Base-by-base conservation (phyloP, 1,284 basidiomycete species). In the Papiliotrema fonsecae region DNA sequence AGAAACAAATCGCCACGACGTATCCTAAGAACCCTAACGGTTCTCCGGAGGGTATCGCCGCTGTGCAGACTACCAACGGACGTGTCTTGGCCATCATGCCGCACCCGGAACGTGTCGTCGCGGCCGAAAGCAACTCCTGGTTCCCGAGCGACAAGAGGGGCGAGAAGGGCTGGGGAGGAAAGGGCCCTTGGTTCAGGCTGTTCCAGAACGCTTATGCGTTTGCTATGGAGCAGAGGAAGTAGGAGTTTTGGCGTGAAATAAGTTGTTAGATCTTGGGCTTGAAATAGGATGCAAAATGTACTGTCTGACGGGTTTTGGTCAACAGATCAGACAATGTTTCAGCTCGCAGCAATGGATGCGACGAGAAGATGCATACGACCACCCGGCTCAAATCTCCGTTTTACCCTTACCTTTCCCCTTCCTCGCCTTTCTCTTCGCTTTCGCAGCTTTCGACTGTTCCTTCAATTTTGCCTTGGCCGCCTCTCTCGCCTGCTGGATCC, bases 21-120 rank as follows among this genome's bases (percentile, higher is more conserved):
- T 96, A 96, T 71, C 92, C 92, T n/a, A 77, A 85, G 62, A 98
- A 98, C 74, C 94, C 96, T 26, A 99, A 98, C 71, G 94, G 96
- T 34, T 87, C 85, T 60, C 82, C 85, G 0, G 82, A 79, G 10
- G 94, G 91, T 18, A 82, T 97, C 49, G 87, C 92, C 10, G 94
- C 91, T 22, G 80, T 98, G 31, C 85, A 89, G 62, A 91, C 90
- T 3, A 79, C 81, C 3, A 80, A 86, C 60, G 94, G 94, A 14
- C 81, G 93, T 16, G 86, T 98, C 13, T 77, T 98, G 50, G 90
- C 88, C 6, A 75, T 98, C 62, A 98, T 98, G 96, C 94, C 94
- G 25, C 94, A 94, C 73, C 90, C 90, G 0, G 90, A 93, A 69
- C 80, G 90, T 24, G 85, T 88, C 16, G 78, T 81, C 11, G 77